Evolutionary conservation across 805 yeast genomes (phyloP).

Genomic region (Cephaloascus albidus): DNA sequence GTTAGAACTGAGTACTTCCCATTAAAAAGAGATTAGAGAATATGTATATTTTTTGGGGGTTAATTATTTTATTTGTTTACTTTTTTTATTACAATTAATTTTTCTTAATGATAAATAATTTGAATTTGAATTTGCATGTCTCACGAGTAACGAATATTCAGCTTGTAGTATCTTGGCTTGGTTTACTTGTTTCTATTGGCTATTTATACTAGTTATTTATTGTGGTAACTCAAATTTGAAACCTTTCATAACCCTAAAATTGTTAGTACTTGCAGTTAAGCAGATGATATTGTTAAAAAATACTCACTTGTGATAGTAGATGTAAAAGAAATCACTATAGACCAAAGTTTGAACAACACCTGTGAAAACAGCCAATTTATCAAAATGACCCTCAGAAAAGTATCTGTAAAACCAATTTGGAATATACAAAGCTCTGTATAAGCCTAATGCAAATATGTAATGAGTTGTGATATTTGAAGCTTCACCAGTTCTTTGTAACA

Average conservation of each 20-base stretch:
- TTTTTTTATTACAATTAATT: too few relatives aligned
- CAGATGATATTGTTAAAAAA: too few relatives aligned
- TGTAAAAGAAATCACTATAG: slow-evolving; percentile 92
- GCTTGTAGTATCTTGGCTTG: too few relatives aligned
- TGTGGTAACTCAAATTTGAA: slow-evolving; percentile 66
- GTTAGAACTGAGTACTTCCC: slow-evolving; percentile 76
- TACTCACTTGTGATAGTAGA: slow-evolving; percentile 54
- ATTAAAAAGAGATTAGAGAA: slow-evolving; percentile 68
- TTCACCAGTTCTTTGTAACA: slow-evolving; percentile 83
- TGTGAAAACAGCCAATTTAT: slow-evolving; percentile 62
- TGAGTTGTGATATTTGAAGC: slow-evolving; percentile 84
- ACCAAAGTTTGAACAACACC: slow-evolving; percentile 81
- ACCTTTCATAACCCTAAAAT: slow-evolving; percentile 61
- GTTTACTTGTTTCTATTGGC: too few relatives aligned
- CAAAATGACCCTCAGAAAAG: slow-evolving; percentile 51
- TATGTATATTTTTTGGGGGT: not conserved
- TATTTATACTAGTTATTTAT: slow-evolving; percentile 5
- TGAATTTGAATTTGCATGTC: too few relatives aligned
- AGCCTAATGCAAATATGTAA: slow-evolving; percentile 88
- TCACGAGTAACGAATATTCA: too few relatives aligned
- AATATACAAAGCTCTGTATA: slow-evolving; percentile 81
- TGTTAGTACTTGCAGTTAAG: too few relatives aligned
- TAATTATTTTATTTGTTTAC: too few relatives aligned
- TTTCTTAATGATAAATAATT: too few relatives aligned
- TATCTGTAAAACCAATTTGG: slow-evolving; percentile 95